Conservation (phyloP, 2,329 filamentous ascomycete species). For the Colletotrichum musicola region DNA sequence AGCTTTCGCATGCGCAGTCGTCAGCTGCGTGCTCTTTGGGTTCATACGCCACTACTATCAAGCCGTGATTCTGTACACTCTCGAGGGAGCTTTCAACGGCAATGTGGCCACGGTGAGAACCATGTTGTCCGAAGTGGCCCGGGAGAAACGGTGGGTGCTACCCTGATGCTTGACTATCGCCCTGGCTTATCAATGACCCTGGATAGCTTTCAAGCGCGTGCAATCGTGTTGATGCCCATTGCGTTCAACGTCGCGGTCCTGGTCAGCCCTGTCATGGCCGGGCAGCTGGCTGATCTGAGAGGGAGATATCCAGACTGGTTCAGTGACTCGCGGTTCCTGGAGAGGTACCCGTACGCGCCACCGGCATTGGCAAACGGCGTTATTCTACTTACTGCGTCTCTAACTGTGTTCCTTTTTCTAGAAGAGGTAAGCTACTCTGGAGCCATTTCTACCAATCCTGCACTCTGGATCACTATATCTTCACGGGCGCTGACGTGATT, state of each 20-base stretch:
- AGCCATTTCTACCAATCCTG: not conserved
- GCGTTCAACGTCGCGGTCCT: not conserved
- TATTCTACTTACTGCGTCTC: not conserved
- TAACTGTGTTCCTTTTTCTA: not conserved
- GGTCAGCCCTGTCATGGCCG: conserved; percentile 3
- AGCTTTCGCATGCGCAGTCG: not conserved
- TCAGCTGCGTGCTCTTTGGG: not conserved
- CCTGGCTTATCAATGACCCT: not conserved
- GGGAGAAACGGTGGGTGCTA: not conserved
- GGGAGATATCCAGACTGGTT: not conserved
- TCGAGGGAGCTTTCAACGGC: not conserved
- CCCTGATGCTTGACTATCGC: no score
- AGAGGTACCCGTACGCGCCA: not conserved
- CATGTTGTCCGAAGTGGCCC: not conserved
- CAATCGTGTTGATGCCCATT: conserved; percentile 5
- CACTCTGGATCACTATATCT: no score
- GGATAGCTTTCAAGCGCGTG: not conserved
- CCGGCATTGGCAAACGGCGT: not conserved
- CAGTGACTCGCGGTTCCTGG: not conserved
- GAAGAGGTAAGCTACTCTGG: conserved; percentile 3
- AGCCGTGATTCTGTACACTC: not conserved
- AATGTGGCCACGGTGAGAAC: not conserved
- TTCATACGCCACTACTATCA: not conserved
- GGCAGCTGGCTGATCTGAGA: not conserved
- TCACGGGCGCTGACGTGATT: not conserved